phyloP scores from a whole-genome alignment of 192 early-diverging fungal species.

The Rhizophagus clarus region DNA sequence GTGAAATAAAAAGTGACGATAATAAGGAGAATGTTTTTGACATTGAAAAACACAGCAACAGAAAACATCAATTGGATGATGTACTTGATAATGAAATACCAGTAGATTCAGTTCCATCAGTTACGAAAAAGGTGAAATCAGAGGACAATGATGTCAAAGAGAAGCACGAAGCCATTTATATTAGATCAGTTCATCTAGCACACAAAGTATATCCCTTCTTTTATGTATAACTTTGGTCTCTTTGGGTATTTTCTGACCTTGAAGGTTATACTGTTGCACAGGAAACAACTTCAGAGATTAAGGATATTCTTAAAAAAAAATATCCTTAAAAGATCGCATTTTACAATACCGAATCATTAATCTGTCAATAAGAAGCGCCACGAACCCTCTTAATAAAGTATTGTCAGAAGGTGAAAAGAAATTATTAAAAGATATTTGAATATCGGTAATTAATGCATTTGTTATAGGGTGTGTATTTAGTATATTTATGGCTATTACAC shows the following conservation, averaged over 20 bases:
- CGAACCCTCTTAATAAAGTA: background rate
- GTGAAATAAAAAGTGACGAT: constrained; percentile 7
- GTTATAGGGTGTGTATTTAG: background rate
- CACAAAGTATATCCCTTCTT: no score
- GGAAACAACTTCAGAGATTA: constrained; percentile 4
- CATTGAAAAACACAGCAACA: background rate
- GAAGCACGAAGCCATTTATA: no score
- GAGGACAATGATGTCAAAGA: no score
- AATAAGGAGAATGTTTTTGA: constrained; percentile 3
- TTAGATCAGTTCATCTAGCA: no score
- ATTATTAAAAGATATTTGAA: constrained; percentile 8
- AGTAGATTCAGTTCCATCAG: no score
- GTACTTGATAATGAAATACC: background rate
- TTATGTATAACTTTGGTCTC: no score
- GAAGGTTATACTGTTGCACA: background rate
- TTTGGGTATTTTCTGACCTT: background rate
- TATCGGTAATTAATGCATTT: constrained; percentile 13
- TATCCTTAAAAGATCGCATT: background rate
- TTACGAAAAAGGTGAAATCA: no score
- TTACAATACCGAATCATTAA: constrained; percentile 12
- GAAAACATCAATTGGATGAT: background rate
- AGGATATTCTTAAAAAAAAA: constrained; percentile 2
- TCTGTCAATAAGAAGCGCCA: background rate
- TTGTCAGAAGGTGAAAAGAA: constrained; percentile 1
- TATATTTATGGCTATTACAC: background rate